Base-by-base conservation (phyloP, 1,284 basidiomycete genomes). In the Ganoderma multipileum region DNA sequence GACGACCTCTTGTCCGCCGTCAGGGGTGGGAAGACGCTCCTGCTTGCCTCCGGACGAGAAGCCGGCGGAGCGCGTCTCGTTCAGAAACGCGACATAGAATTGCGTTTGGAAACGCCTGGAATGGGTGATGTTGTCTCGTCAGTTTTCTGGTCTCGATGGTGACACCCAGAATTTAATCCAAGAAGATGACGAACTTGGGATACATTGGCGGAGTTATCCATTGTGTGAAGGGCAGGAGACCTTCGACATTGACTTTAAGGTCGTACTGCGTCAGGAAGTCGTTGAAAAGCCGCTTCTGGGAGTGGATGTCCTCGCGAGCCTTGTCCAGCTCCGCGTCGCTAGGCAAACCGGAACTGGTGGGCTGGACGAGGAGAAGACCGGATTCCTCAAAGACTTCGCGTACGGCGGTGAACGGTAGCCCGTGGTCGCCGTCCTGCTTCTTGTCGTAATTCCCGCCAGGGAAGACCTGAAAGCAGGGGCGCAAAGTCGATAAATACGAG, bases 321-420 rank as follows among this genome's bases (percentile, higher is more conserved):
- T 82, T 78, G 67, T 90, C 87, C 58, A 91, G 76, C 1, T 81
- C 76, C 0, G 73, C 61, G 64, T 87, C 81, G 36, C 79, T 77
- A 52, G 83, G 76, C 26, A 59, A 30, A n/a, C 59, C 44, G 23
- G 74, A 66, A 18, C 74, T 61, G 3, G 67, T 58, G 3, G 82
- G 75, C 7, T 86, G 86, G 3, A 89, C 89, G n/a, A 92, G 77
- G 7, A 92, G 79, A 36, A 92, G 77, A 1, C 91, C 91, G 3
- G 90, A 85, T 75, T 93, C 91, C 76, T 93, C 91, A 67, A 93
- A 92, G 0, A 90, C 89, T 77, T 93, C 91, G 20, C 91, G 83
- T 58, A 92, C 87, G 2, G 90, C 91, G 6, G 90, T 92, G 69
- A 89, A 83, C 36, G 79, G 78, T 20, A 90, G 77, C 4, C 71